Conservation (phyloP, 495 filamentous ascomycete species). For the Hyaloscypha bicolor region DNA sequence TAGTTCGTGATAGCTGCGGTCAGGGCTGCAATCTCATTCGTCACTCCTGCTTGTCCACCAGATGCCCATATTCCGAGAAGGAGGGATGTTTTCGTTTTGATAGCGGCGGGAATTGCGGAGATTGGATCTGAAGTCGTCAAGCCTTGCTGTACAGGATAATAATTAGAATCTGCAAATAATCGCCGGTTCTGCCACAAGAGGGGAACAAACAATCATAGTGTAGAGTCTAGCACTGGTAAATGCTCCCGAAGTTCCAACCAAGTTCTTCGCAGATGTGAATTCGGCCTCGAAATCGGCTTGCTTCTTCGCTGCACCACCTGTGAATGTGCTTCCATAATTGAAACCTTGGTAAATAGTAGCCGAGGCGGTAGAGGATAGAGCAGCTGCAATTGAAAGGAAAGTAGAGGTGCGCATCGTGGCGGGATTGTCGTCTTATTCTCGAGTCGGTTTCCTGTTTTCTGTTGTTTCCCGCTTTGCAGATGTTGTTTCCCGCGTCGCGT, state of each 20-base stretch:
- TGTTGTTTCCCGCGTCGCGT: background rate
- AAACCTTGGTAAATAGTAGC: slow-evolving; percentile 67
- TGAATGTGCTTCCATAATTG: slow-evolving; percentile 71
- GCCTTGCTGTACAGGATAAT: slow-evolving; percentile 40
- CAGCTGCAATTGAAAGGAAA: slow-evolving; percentile 11
- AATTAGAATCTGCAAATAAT: slow-evolving; percentile 5
- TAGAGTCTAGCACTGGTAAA: slow-evolving; percentile 69
- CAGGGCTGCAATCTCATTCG: slow-evolving; percentile 70
- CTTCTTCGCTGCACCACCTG: slow-evolving; percentile 58
- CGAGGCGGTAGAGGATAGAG: slow-evolving; percentile 1
- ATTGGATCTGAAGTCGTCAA: slow-evolving; percentile 59
- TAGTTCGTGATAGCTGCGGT: slow-evolving; percentile 62
- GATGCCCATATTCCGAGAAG: slow-evolving; percentile 80
- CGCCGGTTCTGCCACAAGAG: background rate
- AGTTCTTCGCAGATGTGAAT: slow-evolving; percentile 70
- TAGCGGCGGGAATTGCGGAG: slow-evolving; percentile 74
- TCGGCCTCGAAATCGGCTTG: slow-evolving; percentile 69
- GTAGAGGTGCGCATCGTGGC: slow-evolving; percentile 20
- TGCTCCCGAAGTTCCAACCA: slow-evolving; percentile 62
- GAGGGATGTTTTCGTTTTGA: slow-evolving; percentile 68
- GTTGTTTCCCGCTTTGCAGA: background rate
- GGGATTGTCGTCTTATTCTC: slow-evolving; percentile 1
- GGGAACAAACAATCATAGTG: slow-evolving; percentile 43
- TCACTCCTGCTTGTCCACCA: slow-evolving; percentile 59
- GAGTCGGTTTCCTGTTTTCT: background rate